Base-by-base conservation (phyloP, 2,329 filamentous ascomycete genomes). In the Verticillium nubilum region DNA sequence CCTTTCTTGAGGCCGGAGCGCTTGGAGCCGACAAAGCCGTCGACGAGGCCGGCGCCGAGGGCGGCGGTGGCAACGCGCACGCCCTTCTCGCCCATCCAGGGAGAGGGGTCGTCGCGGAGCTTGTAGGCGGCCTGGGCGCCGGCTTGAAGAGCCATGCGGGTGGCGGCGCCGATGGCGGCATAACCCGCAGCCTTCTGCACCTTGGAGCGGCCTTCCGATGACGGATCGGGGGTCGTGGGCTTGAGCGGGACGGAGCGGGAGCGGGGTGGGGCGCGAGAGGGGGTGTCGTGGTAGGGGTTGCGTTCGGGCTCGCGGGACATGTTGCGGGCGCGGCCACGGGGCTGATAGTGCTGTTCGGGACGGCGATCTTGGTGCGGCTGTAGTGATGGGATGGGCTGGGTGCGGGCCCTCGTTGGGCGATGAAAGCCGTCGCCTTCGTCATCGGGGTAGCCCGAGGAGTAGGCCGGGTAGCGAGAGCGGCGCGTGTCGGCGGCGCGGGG, bases 41-140 rank as follows among this genome's bases (percentile, higher is more conserved):
- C 79, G 42, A 80, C 74, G 19, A 81, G 67, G 0, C 79, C 80
- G 1, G 80, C 79, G 19, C 78, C 78, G 1, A 82, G 61, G 2
- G 79, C 80, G 2, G 79, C 78, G 2, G 78, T 78, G 1, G 78
- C 80, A 3, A 82, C 70, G 57, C 78, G 78, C 52, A 76, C 76
- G 5, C 78, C 79, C 63, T 82, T 82, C 12, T 76, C 68, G 0
- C 80, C 78, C 4, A 78, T 68, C 80, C 80, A 82, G 1, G 74
- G 69, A 2, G 78, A 76, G 1, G 73, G 72, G 17, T 80, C 76
- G 53, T 76, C 72, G 55, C 78, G 76, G 54, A 77, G 72, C 54
- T 77, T 73, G 70, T 80, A 77, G 9, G 78, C 78, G 3, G 79
- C 78, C 54, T 80, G 72, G 1, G 79, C 80, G 35, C 79, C 80